phyloP scores from a whole-genome alignment of 2,329 filamentous ascomycete species.

The Claviceps monticola region DNA sequence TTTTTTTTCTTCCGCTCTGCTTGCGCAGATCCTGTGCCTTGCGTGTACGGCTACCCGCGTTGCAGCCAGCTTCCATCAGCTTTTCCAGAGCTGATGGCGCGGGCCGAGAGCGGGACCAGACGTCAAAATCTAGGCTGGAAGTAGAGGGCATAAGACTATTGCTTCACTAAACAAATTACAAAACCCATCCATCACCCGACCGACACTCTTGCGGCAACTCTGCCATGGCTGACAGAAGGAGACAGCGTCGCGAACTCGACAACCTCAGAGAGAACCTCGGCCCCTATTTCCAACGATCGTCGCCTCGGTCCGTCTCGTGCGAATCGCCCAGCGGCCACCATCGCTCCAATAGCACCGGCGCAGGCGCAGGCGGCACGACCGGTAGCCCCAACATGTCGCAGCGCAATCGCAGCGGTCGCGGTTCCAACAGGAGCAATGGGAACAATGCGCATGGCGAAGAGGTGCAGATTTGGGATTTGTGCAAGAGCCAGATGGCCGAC shows the following conservation, averaged over 20 bases:
- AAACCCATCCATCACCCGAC: background rate
- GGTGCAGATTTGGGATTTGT: slow-evolving; percentile 28
- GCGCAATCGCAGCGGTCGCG: slow-evolving; percentile 30
- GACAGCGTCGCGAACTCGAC: slow-evolving; percentile 19
- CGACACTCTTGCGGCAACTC: background rate
- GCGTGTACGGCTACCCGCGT: background rate
- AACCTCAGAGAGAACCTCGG: slow-evolving; percentile 22
- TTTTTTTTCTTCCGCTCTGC: background rate
- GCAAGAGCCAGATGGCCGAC: slow-evolving; percentile 25
- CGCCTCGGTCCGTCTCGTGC: slow-evolving; percentile 8
- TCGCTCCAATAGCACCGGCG: slow-evolving; percentile 4
- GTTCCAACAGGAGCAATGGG: slow-evolving; percentile 30
- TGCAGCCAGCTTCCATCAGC: background rate
- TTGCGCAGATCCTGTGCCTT: background rate
- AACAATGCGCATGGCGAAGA: slow-evolving; percentile 27
- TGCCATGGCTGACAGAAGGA: slow-evolving; percentile 21
- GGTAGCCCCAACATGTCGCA: slow-evolving; percentile 23
- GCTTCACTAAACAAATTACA: background rate
- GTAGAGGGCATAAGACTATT: background rate
- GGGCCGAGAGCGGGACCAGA: background rate
- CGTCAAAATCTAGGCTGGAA: background rate
- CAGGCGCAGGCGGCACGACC: background rate
- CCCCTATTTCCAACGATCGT: slow-evolving; percentile 17
- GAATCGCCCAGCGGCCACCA: slow-evolving; percentile 5
- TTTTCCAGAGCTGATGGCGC: background rate